phyloP scores from a whole-genome alignment of 768 basidiomycete species.

The Lactarius evosmus region DNA sequence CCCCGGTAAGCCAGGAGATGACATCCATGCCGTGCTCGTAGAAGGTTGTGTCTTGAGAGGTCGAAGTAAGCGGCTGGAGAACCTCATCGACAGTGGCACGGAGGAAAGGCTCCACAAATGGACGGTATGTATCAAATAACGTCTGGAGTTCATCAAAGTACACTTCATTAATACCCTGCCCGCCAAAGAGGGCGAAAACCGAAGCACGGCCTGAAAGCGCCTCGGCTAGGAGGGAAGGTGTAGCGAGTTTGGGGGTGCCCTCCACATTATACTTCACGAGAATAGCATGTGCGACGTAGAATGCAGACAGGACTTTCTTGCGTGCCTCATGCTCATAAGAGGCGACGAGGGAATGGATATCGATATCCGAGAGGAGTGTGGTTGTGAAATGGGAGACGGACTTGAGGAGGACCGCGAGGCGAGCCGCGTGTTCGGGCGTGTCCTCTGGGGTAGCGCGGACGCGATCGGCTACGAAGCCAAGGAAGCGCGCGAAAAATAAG shows the following conservation, averaged over 20 bases:
- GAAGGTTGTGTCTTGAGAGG: slow-evolving; percentile 56
- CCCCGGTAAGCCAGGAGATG: slow-evolving; percentile 76
- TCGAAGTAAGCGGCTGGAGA: slow-evolving; percentile 66
- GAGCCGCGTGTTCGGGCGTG: slow-evolving; percentile 39
- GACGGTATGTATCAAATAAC: slow-evolving; percentile 87
- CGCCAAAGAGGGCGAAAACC: slow-evolving; percentile 92
- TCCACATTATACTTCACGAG: slow-evolving; percentile 56
- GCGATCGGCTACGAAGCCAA: slow-evolving; percentile 68
- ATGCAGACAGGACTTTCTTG: slow-evolving; percentile 71
- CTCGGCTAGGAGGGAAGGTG: slow-evolving; percentile 68
- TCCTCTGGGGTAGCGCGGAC: slow-evolving; percentile 54
- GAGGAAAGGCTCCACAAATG: slow-evolving; percentile 78
- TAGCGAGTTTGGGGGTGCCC: slow-evolving; percentile 55
- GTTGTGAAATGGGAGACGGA: slow-evolving; percentile 76
- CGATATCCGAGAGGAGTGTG: slow-evolving; percentile 64
- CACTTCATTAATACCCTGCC: slow-evolving; percentile 97
- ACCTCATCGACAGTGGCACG: slow-evolving; percentile 57
- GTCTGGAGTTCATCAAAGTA: slow-evolving; percentile 95
- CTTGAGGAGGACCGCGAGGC: slow-evolving; percentile 66
- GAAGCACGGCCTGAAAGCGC: slow-evolving; percentile 60
- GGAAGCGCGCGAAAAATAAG: slow-evolving; percentile 80
- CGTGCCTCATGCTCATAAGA: slow-evolving; percentile 72
- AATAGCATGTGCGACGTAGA: slow-evolving; percentile 70
- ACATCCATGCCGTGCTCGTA: slow-evolving; percentile 84
- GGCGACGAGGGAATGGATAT: slow-evolving; percentile 81